These are phyloP conservation scores for Skeletonema menzelii DNA, from an alignment of 108 stramenopile species.

Conservation along the genomic window DNA sequence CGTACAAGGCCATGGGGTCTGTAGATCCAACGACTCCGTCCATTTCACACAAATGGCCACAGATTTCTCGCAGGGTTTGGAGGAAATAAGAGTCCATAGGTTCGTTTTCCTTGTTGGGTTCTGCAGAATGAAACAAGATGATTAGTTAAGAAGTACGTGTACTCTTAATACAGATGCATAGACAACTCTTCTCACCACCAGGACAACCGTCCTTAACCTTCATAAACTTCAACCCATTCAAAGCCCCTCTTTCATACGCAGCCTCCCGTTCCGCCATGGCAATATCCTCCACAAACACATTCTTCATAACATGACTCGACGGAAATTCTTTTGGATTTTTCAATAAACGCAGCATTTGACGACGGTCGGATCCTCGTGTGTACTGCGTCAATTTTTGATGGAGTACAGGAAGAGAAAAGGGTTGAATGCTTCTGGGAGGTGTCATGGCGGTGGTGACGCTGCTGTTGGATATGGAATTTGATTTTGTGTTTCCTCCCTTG, in stretches of 20 bases:
- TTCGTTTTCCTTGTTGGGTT: constrained; percentile 7
- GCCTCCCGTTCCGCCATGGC: constrained; percentile 60
- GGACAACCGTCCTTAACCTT: constrained; percentile 6
- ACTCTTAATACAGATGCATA: background rate
- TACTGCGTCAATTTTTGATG: constrained; percentile 22
- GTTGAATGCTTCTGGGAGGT: background rate
- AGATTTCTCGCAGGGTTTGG: constrained; percentile 47
- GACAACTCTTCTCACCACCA: background rate
- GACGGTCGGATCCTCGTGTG: constrained; percentile 33
- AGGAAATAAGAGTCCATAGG: constrained; percentile 48
- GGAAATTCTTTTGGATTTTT: constrained; percentile 14
- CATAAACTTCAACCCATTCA: constrained; percentile 67
- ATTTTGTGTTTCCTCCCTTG: background rate
- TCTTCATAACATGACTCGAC: constrained; percentile 22
- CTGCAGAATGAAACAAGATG: background rate
- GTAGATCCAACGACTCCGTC: constrained; percentile 23
- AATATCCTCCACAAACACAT: constrained; percentile 47
- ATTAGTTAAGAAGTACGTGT: background rate
- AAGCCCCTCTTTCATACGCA: constrained; percentile 29
- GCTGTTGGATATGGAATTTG: background rate
- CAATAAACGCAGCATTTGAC: constrained; percentile 26
- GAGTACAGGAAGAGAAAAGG: background rate
- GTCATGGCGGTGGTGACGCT: background rate
- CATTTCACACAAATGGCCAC: constrained; percentile 55
- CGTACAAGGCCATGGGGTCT: constrained; percentile 47